Evolutionary conservation across 495 filamentous ascomycete species (phyloP).

Genomic region (Xylaria bambusicola): DNA sequence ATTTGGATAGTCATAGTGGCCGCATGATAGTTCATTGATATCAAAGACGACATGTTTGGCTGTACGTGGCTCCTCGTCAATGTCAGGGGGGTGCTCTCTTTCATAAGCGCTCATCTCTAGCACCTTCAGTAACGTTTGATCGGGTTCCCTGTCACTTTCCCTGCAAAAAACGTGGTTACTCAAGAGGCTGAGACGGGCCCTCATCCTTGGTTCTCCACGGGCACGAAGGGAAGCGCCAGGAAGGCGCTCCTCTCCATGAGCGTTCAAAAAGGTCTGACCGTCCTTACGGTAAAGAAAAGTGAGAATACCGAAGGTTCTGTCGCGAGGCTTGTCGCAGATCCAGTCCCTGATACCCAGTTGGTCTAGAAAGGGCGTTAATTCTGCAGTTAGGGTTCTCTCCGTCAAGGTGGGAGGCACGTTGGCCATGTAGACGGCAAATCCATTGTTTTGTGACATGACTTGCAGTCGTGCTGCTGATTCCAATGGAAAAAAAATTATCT

Average conservation of each 20-base stretch:
- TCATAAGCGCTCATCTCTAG: slow-evolving; percentile 40
- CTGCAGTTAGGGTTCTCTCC: slow-evolving; percentile 31
- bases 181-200: slow-evolving; percentile 41
- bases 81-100: slow-evolving; percentile 10
- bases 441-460: slow-evolving; percentile 7
- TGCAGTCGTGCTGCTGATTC: too few relatives aligned
- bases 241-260: slow-evolving; percentile 21
- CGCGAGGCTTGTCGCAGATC: slow-evolving; percentile 35
- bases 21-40: slow-evolving; percentile 44
- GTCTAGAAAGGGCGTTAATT: slow-evolving; percentile 36
- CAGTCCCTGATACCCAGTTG: slow-evolving; percentile 39
- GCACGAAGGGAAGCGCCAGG: not conserved
- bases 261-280: slow-evolving; percentile 40
- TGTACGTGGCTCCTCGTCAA: not conserved
- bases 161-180: slow-evolving; percentile 42
- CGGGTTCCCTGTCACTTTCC: slow-evolving; percentile 41
- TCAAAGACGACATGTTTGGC: slow-evolving; percentile 33
- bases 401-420: slow-evolving; percentile 40
- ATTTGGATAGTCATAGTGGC: slow-evolving; percentile 48
- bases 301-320: slow-evolving; percentile 31
- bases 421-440: slow-evolving; percentile 45
- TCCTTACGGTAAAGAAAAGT: slow-evolving; percentile 40
- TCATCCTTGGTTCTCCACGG: not conserved
- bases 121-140: slow-evolving; percentile 38
- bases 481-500: too few relatives aligned